Evolutionary conservation across 2,329 filamentous ascomycete species (phyloP).

Genomic region (Scorias spongiosa): DNA sequence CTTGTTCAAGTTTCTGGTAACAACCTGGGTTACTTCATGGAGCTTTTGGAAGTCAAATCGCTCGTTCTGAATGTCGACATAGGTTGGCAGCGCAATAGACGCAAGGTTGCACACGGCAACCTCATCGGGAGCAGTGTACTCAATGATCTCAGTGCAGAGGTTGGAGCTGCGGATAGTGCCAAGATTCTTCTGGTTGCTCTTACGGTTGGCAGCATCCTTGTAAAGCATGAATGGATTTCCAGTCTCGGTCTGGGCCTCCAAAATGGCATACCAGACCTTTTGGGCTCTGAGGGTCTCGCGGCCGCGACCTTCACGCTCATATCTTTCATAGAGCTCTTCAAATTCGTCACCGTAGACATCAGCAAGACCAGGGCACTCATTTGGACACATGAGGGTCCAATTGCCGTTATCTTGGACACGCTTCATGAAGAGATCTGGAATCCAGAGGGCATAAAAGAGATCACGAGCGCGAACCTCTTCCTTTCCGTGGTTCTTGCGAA

Average conservation of each 20-base stretch:
- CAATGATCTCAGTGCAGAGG: constrained; percentile 95
- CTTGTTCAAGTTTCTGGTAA: constrained; percentile 91
- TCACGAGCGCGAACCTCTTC: constrained; percentile 95
- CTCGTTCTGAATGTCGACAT: constrained; percentile 70
- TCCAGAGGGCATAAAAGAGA: constrained; percentile 95
- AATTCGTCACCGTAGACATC: constrained; percentile 98
- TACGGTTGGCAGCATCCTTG: constrained; percentile 95
- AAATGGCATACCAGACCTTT: constrained; percentile 98
- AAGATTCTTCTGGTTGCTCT: constrained; percentile 99
- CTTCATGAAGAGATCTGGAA: constrained; percentile 99
- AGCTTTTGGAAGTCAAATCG: constrained; percentile 93
- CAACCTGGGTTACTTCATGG: constrained; percentile 82
- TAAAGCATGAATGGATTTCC: constrained; percentile 99
- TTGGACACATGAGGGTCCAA: constrained; percentile 97
- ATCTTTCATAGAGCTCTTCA: constrained; percentile 78
- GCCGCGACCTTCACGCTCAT: constrained; percentile 76
- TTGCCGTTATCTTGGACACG: constrained; percentile 91
- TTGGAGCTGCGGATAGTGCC: constrained; percentile 98
- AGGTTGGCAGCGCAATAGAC: constrained; percentile 81
- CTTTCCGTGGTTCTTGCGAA: constrained; percentile 98
- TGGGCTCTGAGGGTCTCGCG: constrained; percentile 89
- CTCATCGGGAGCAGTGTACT: constrained; percentile 94
- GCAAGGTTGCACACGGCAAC: constrained; percentile 97
- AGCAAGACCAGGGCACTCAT: constrained; percentile 85
- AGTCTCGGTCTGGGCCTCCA: constrained; percentile 97